Evolutionary conservation across 768 basidiomycete species (phyloP).

Genomic region (Tricholoma matsutake): DNA sequence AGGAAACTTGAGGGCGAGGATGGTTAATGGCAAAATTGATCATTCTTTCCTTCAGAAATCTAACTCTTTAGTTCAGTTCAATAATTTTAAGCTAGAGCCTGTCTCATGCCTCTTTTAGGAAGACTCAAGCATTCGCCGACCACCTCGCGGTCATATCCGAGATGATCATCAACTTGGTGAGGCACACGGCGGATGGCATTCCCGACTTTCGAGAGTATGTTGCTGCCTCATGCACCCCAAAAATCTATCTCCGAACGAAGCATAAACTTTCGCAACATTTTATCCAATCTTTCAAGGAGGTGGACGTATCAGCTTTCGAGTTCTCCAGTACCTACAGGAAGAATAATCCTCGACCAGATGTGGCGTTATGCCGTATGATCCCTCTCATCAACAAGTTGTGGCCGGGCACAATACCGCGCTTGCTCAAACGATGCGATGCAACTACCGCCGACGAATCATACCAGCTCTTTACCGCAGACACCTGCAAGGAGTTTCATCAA

Average conservation of each 20-base stretch:
- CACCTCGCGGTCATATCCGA: neutral
- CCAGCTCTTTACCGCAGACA: neutral
- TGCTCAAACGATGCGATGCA: neutral
- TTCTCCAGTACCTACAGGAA: neutral
- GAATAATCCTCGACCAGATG: neutral
- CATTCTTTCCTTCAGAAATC: neutral
- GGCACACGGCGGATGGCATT: neutral
- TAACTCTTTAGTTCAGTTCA: neutral
- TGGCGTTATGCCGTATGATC: neutral
- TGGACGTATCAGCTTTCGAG: neutral
- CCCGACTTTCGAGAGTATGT: neutral
- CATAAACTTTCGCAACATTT: neutral
- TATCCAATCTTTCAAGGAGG: neutral
- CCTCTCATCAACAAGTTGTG: neutral
- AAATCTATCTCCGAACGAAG: neutral
- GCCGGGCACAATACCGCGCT: neutral
- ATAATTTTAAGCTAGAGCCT: neutral
- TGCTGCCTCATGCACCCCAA: neutral
- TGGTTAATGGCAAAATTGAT: slow-evolving; percentile 23
- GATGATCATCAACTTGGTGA: neutral
- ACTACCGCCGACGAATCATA: neutral
- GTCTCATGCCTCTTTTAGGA: neutral
- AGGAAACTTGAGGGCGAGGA: slow-evolving; percentile 24
- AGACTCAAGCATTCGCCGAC: neutral
- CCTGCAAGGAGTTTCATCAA: neutral